Evolutionary conservation across 768 basidiomycete genomes (phyloP).

Genomic region (Naematelia encephala): DNA sequence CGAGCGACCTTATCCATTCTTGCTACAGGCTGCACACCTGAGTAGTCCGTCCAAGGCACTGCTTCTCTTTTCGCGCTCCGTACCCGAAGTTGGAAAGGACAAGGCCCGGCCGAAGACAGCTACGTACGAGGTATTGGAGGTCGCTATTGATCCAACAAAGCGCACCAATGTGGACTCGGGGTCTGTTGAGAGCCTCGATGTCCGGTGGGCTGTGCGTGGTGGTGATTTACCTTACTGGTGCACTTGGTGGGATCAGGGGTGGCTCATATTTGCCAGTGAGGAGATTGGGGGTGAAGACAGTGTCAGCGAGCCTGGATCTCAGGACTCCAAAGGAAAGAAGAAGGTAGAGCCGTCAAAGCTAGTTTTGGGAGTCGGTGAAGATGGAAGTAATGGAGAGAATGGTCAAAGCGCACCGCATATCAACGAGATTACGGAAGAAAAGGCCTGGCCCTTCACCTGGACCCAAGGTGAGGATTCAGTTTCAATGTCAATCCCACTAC

Average conservation of each 20-base stretch:
- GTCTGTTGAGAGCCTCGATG: conserved; percentile 3
- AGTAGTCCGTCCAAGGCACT: conserved; percentile 7
- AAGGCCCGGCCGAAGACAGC: conserved; percentile 9
- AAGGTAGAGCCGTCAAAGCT: conserved; percentile 19
- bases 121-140: conserved; percentile 34
- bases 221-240: conserved; percentile 38
- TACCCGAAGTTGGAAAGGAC: conserved; percentile 4
- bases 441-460: conserved; percentile 86
- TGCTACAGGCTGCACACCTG: conserved; percentile 21
- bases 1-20: conserved; percentile 28
- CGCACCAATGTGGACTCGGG: conserved; percentile 12
- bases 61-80: conserved; percentile 25
- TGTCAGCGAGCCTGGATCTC: conserved; percentile 5
- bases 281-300: conserved; percentile 9
- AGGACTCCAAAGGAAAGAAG: conserved; percentile 17
- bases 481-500: conserved; percentile 79
- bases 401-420: neutral
- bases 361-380: conserved; percentile 24
- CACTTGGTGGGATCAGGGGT: conserved; percentile 21
- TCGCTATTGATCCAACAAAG: conserved; percentile 18
- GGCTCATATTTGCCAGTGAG: conserved; percentile 33
- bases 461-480: conserved; percentile 79
- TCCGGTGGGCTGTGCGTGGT: conserved; percentile 34
- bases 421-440: conserved; percentile 7
- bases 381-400: neutral